Percentiles rank a stretch among this genome's conserved stretches.
Conservation (phyloP, 805 yeast genomes). For the Maudiozyma turicensis region DNA sequence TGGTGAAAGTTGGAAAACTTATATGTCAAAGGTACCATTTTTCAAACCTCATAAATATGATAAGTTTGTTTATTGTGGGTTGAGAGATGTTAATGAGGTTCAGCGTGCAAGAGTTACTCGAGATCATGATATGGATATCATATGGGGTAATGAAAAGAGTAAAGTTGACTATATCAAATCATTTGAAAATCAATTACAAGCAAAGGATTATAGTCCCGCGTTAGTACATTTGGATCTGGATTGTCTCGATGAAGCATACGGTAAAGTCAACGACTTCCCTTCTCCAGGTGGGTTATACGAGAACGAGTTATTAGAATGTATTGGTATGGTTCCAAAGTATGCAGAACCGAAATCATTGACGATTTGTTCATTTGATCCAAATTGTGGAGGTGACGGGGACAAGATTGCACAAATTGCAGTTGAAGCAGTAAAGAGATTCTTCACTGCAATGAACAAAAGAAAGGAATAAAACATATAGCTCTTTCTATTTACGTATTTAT, state of each 20-base stretch:
- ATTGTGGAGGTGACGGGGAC: conserved; percentile 1
- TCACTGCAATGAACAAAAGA: neutral
- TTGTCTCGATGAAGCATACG: neutral
- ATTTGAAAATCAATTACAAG: neutral
- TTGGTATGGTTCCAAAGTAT: neutral
- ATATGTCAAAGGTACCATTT: neutral
- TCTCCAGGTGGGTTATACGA: neutral
- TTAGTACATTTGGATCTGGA: conserved; percentile 1
- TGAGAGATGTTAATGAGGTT: neutral
- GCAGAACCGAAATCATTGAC: neutral
- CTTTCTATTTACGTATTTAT: no score
- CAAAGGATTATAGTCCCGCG: neutral
- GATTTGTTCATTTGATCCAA: conserved; percentile 1
- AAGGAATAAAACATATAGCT: neutral
- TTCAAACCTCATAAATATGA: neutral
- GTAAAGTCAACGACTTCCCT: neutral
- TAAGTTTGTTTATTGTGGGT: neutral
- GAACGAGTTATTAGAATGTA: neutral
- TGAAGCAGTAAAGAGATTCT: neutral
- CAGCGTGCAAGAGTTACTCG: neutral
- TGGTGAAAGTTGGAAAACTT: conserved; percentile 1
- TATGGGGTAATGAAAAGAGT: neutral
- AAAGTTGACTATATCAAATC: neutral
- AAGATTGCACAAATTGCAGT: neutral
- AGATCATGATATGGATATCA: neutral